phyloP scores from a whole-genome alignment of 2,329 filamentous ascomycete genomes.

The Alternaria burnsii region DNA sequence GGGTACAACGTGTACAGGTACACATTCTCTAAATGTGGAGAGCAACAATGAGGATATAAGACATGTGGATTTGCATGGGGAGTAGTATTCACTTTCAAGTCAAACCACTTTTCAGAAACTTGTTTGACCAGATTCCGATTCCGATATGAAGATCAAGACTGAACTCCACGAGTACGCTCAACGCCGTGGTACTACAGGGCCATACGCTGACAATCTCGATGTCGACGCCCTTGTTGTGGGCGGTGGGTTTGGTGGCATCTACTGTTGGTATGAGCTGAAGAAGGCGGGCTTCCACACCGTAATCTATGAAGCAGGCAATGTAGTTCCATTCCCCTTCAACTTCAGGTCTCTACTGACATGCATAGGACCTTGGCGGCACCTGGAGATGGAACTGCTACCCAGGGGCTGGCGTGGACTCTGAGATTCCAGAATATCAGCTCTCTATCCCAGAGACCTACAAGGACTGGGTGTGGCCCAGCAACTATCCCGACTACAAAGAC shows the following conservation, averaged over 20 bases:
- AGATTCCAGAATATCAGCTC: conserved; percentile 54
- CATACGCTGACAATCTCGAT: conserved; percentile 41
- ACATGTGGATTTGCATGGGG: background rate
- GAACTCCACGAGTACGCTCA: conserved; percentile 6
- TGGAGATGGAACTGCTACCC: conserved; percentile 14
- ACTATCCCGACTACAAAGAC: conserved; percentile 60
- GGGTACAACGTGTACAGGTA: background rate
- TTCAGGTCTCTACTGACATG: background rate
- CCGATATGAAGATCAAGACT: conserved; percentile 8
- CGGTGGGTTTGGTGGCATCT: conserved; percentile 48
- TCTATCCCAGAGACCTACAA: conserved; percentile 54
- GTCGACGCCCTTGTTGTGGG: conserved; percentile 37
- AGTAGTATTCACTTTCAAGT: background rate
- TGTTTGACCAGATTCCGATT: background rate
- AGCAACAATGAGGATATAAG: background rate
- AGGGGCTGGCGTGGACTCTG: conserved; percentile 54
- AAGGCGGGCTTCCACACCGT: conserved; percentile 19
- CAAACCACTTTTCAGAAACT: background rate
- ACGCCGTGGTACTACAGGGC: background rate
- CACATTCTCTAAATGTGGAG: background rate
- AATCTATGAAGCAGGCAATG: background rate
- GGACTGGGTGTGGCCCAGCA: conserved; percentile 61
- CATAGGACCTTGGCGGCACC: background rate
- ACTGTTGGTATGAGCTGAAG: conserved; percentile 30
- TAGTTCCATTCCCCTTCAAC: background rate